Base-by-base conservation (phyloP, 2,329 filamentous ascomycete genomes). In the Ophiocordyceps camponoti-saundersi region DNA sequence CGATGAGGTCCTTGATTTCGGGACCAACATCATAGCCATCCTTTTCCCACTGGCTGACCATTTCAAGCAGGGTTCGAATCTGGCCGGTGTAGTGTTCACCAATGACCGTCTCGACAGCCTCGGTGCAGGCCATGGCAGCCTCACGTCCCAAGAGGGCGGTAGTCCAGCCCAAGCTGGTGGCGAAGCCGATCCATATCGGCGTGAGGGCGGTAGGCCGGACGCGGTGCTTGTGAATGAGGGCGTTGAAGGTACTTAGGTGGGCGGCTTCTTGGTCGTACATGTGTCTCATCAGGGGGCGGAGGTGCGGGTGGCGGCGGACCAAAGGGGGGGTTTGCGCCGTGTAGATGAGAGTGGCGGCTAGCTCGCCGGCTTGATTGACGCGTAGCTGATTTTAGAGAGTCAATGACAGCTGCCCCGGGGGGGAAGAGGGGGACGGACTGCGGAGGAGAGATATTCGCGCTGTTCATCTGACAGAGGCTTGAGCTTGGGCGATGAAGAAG, bases 81-180 rank as follows among this genome's bases (percentile, higher is more conserved):
- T 98, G 92, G 52, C 80, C 79, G 61, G 96, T 96, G 63, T 98
- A 98, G 66, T 98, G 92, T 26, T 79, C 79, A 2, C 92, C 92
- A 52, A 98, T 98, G 69, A 96, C 92, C 7, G 90, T 98, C 71
- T 98, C 92, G 1, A 98, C 90, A 1, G 92, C 92, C 65, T 98
- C 92, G 1, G 92, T 96, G 61, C 92, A 98, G 13, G 92, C 92
- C 92, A 98, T 98, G 34, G 92, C 90, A 2, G 90, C 89, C 65
- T 96, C 88, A 44, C 87, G 77, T 1, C 92, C 89, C 73, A 98
- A 74, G 41, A 92, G 66, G 0, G 85, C 92, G 0, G 92, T 98
- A 5, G 77, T 75, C 88, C 92, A 95, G 18, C 92, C 92, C 8
- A 98, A 66, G 0, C 82, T 77, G 0, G 83, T 82, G 1, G 92